Evolutionary conservation across 208 protist species (phyloP).

Genomic region (Wallacemonas sp.): DNA sequence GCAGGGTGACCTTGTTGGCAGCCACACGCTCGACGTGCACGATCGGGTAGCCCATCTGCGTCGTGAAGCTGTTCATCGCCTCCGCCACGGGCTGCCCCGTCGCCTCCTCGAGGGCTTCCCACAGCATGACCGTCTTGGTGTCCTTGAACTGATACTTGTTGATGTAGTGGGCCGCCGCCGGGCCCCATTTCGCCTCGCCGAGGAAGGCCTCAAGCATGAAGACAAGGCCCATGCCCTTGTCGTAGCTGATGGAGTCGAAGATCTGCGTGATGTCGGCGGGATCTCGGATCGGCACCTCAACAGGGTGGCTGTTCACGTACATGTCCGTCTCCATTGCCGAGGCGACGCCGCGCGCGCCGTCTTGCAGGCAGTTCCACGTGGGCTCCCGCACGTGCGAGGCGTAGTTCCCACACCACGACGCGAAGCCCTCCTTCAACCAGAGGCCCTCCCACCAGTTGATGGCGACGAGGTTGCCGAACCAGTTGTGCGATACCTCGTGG

Average conservation of each 20-base stretch:
- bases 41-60: slow-evolving; percentile 93
- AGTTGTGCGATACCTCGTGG: slow-evolving; percentile 98
- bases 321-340: slow-evolving; percentile 88
- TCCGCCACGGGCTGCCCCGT: slow-evolving; percentile 78
- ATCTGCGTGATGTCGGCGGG: slow-evolving; percentile 95
- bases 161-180: slow-evolving; percentile 92
- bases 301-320: slow-evolving; percentile 93
- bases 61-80: slow-evolving; percentile 92
- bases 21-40: slow-evolving; percentile 50
- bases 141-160: slow-evolving; percentile 89
- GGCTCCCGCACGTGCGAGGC: slow-evolving; percentile 75
- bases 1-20: slow-evolving; percentile 33
- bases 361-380: slow-evolving; percentile 87
- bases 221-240: slow-evolving; percentile 94
- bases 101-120: slow-evolving; percentile 87
- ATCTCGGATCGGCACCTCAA: slow-evolving; percentile 93
- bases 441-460: slow-evolving; percentile 98
- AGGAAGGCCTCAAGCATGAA: slow-evolving; percentile 93
- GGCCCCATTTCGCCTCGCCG: slow-evolving; percentile 83
- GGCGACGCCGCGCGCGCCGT: slow-evolving; percentile 62
- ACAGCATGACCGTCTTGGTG: slow-evolving; percentile 94
- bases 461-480: slow-evolving; percentile 99
- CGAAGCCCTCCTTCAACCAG: slow-evolving; percentile 99
- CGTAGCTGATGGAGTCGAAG: slow-evolving; percentile 97
- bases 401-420: slow-evolving; percentile 94